A percentile compares a stretch with the other conserved stretches of the same genome.
Evolutionary conservation across 805 yeast species (phyloP).

Genomic region (Gaillardinia entomophila): DNA sequence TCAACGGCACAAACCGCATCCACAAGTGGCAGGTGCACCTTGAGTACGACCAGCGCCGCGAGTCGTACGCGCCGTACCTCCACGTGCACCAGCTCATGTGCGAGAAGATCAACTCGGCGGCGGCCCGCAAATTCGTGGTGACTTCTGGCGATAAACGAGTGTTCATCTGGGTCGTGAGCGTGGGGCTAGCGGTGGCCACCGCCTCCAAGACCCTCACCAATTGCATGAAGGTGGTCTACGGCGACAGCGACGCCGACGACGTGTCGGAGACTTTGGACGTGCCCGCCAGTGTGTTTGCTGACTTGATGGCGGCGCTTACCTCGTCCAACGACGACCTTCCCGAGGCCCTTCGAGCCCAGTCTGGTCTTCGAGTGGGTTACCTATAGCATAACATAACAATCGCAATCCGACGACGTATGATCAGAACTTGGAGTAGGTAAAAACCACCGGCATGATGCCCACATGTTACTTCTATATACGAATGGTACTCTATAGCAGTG

Average conservation of each 20-base stretch:
- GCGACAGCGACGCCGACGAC: slow-evolving; percentile 6
- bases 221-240: slow-evolving; percentile 25
- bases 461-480: not conserved
- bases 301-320: slow-evolving; percentile 4
- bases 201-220: slow-evolving; percentile 11
- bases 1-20: not conserved
- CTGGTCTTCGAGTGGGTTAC: slow-evolving; percentile 1
- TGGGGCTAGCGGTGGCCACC: slow-evolving; percentile 25
- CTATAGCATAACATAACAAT: too few species aligned
- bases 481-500: not conserved
- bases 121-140: slow-evolving; percentile 25
- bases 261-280: slow-evolving; percentile 4
- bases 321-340: slow-evolving; percentile 1
- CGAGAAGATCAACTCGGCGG: slow-evolving; percentile 36
- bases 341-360: slow-evolving; percentile 1
- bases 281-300: slow-evolving; percentile 5
- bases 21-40: slow-evolving; percentile 16
- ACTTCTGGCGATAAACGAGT: slow-evolving; percentile 8
- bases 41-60: slow-evolving; percentile 3
- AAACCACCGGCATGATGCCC: slow-evolving; percentile 8
- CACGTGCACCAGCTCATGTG: slow-evolving; percentile 17
- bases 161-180: slow-evolving; percentile 30
- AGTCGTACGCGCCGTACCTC: slow-evolving; percentile 12
- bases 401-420: slow-evolving; percentile 5
- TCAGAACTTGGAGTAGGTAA: slow-evolving; percentile 1